Percentiles rank a stretch among this genome's conserved stretches.
phyloP scores from a whole-genome alignment of 1,284 basidiomycete species.

The Sparassis latifolia region DNA sequence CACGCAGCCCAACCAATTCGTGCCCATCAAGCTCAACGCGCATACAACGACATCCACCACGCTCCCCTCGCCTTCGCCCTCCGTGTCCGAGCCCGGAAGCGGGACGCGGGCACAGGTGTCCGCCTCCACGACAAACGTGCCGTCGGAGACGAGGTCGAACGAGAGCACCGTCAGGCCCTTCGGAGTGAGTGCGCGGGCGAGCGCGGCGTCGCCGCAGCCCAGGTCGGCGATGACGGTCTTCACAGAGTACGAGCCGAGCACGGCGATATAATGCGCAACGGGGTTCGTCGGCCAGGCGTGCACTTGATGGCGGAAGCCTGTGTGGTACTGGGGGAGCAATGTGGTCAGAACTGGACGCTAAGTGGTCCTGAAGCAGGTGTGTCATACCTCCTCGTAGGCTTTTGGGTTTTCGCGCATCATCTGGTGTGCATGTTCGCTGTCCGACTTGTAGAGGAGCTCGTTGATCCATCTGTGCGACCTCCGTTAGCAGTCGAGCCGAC shows the following conservation, averaged over 20 bases:
- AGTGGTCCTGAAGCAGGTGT: not conserved
- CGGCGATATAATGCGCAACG: conserved; percentile 67
- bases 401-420: conserved; percentile 80
- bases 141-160: conserved; percentile 77
- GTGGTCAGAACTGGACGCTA: not conserved
- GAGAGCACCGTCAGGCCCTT: conserved; percentile 69
- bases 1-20: conserved; percentile 90
- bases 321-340: conserved; percentile 65
- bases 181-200: conserved; percentile 71
- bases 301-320: conserved; percentile 85
- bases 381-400: conserved; percentile 68
- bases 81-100: conserved; percentile 73
- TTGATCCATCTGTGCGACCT: conserved; percentile 67
- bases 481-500: conserved; percentile 5
- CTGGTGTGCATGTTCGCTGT: conserved; percentile 64
- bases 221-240: conserved; percentile 84
- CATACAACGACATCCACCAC: conserved; percentile 91
- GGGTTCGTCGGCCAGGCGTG: conserved; percentile 90
- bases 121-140: conserved; percentile 67
- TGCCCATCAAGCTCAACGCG: conserved; percentile 94
- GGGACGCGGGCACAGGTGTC: conserved; percentile 75
- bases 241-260: conserved; percentile 52
- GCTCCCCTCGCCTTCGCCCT: conserved; percentile 47
- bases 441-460: conserved; percentile 81
- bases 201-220: conserved; percentile 91